Conservation (phyloP, 371 early-diverging fungal genomes). For the Nematocida parisii region DNA sequence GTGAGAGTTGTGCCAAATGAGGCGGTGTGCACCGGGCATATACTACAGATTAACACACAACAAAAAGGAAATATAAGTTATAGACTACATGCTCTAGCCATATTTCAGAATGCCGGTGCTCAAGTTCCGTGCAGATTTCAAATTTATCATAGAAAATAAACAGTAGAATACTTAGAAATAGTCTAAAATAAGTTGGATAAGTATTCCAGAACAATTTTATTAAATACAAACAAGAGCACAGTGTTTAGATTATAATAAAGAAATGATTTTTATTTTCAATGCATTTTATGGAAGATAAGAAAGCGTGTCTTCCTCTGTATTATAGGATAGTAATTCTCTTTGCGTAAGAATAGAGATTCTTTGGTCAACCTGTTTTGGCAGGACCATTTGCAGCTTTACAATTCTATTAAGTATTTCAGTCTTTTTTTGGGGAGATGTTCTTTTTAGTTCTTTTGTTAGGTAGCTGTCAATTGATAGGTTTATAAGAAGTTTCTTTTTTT, state of each 20-base stretch:
- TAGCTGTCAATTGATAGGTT: constrained; percentile 6
- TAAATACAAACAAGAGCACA: no score
- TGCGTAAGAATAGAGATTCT: not conserved
- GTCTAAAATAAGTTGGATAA: no score
- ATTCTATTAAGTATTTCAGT: not conserved
- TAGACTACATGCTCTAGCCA: no score
- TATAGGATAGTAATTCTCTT: not conserved
- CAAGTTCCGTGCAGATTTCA: no score
- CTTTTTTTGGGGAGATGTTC: not conserved
- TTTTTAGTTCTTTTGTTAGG: constrained; percentile 14
- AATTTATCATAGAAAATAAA: no score
- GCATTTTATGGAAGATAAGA: not conserved
- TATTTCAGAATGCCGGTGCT: no score
- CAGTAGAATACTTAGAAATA: no score
- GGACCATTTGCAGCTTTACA: not conserved
- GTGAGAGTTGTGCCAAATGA: constrained; percentile 21
- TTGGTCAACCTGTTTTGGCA: not conserved
- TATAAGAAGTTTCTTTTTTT: not conserved
- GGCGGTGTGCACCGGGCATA: not conserved
- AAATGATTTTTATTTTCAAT: not conserved
- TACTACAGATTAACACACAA: no score
- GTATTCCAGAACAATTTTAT: no score
- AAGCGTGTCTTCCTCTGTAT: not conserved
- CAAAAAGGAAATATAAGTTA: no score
- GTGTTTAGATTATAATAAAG: no score